phyloP scores from a whole-genome alignment of 257 asterid genomes.

The Rauvolfia tetraphylla region DNA sequence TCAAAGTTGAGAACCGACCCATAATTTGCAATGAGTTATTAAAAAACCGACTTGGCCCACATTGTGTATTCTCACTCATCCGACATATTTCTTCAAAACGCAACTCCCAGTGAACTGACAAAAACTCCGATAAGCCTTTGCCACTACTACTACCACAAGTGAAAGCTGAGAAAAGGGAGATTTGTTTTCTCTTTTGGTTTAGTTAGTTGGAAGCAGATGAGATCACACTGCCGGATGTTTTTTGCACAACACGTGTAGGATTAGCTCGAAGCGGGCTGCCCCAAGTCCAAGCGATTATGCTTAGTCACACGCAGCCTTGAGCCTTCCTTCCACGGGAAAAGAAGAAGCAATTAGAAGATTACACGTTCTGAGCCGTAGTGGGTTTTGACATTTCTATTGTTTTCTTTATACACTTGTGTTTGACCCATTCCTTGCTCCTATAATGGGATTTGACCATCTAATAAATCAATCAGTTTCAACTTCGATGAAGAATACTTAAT shows the following conservation, averaged over 20 bases:
- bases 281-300: neutral
- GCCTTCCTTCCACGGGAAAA: conserved; percentile 31
- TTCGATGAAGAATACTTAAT: conserved; percentile 17
- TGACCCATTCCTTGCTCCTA: conserved; percentile 14
- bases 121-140: conserved; percentile 14
- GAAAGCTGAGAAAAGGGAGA: neutral
- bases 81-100: conserved; percentile 16
- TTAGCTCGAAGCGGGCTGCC: conserved; percentile 19
- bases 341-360: conserved; percentile 20
- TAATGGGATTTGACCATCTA: conserved; percentile 29
- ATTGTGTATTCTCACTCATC: conserved; percentile 26
- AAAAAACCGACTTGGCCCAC: conserved; percentile 31
- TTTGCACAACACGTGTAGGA: conserved; percentile 24
- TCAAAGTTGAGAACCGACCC: conserved; percentile 17
- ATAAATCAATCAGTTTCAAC: conserved; percentile 14
- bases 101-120: neutral
- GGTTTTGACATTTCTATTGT: conserved; percentile 23
- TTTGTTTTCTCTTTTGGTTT: neutral
- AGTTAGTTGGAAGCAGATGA: neutral
- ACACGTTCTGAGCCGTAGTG: conserved; percentile 16
- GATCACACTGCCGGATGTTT: neutral
- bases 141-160: neutral
- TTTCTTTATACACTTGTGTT: conserved; percentile 5
- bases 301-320: conserved; percentile 13
- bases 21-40: conserved; percentile 16